These are phyloP conservation scores for Pseudogymnoascus sp. DNA, from an alignment of 2,329 filamentous ascomycete genomes.

Conservation along the genomic window DNA sequence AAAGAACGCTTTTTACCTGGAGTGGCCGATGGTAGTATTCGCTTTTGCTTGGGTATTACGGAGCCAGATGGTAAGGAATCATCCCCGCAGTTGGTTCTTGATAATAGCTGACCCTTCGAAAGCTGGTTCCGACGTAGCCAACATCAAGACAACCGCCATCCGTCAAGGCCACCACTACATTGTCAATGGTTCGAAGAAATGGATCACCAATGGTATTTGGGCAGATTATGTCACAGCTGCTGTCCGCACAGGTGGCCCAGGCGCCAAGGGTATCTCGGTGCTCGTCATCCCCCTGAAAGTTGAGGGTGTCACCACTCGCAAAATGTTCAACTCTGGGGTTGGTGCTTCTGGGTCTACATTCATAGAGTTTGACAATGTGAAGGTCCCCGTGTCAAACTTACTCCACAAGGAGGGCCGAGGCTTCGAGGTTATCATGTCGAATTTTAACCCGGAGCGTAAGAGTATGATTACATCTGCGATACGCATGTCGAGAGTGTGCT, in stretches of 20 bases:
- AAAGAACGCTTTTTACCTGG: constrained; percentile 49
- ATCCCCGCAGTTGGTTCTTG: constrained; percentile 44
- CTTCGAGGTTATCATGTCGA: constrained; percentile 50
- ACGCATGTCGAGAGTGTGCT: constrained; percentile 47
- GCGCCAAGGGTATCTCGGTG: constrained; percentile 45
- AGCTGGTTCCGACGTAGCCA: constrained; percentile 56
- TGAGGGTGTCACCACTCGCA: constrained; percentile 42
- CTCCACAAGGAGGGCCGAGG: constrained; percentile 46
- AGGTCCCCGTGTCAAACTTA: constrained; percentile 44
- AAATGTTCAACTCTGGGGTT: constrained; percentile 57
- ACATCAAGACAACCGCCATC: constrained; percentile 50
- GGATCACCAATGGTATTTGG: constrained; percentile 56
- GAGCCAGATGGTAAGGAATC: constrained; percentile 45
- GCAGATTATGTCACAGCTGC: constrained; percentile 55
- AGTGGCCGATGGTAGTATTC: constrained; percentile 48
- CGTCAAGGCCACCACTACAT: constrained; percentile 44
- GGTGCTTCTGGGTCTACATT: constrained; percentile 51
- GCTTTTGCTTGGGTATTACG: constrained; percentile 57
- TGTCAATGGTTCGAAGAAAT: constrained; percentile 60
- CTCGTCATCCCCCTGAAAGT: constrained; percentile 45
- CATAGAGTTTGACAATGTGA: constrained; percentile 46
- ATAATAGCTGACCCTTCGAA: constrained; percentile 8
- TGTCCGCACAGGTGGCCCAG: constrained; percentile 48
- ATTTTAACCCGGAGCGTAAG: constrained; percentile 52
- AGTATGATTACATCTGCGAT: constrained; percentile 48